Base-by-base conservation (phyloP, 345 rosid species). In the Salix udensis region DNA sequence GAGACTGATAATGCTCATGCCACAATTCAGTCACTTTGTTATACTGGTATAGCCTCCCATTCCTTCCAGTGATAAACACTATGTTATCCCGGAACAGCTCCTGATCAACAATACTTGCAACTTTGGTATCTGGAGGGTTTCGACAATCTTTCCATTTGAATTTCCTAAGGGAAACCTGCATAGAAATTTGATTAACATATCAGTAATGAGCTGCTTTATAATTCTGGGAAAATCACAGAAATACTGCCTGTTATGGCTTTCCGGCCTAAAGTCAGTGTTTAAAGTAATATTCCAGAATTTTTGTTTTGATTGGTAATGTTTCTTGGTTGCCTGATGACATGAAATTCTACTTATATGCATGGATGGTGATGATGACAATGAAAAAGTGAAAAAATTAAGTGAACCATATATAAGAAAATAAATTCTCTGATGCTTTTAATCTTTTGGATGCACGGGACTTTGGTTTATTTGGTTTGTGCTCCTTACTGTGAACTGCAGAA, bases 1-100 rank as follows among this genome's bases (percentile, higher is more conserved):
- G 90, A 68, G 91, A 91, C 61, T 89, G 95, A 70, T 85, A 81
- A 79, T 89, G 95, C 86, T 85, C 91, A 55, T 89, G 92, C 95
- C 92, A 88, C 74, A 87, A 72, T 21, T 84, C 87, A 44, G 87
- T 88, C 67, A 89, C 88, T 81, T 87, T 89, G 88, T 89, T 91
- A 75, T 87, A 89, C 75, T 91, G 92, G 77, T 85, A 89, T 5
- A 89, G 75, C 64, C 88, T 77, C 3, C 89, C 85, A 37, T 91
- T 86, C 61, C 80, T 78, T 66, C 92, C 86, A 8, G 83, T 84
- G 6, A 86, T 82, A 50, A 87, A 88, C 28, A 88, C 87, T 74
- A 91, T 80, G 24, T 89, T 89, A 50, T 82, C 80, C 80, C 91
- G 78, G 78, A 91, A 85, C 24, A 84, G 78, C 82, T 89, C 95